These are phyloP conservation scores for Penicillium egyptiacum DNA, from an alignment of 495 filamentous ascomycete species.

Conservation along the genomic window DNA sequence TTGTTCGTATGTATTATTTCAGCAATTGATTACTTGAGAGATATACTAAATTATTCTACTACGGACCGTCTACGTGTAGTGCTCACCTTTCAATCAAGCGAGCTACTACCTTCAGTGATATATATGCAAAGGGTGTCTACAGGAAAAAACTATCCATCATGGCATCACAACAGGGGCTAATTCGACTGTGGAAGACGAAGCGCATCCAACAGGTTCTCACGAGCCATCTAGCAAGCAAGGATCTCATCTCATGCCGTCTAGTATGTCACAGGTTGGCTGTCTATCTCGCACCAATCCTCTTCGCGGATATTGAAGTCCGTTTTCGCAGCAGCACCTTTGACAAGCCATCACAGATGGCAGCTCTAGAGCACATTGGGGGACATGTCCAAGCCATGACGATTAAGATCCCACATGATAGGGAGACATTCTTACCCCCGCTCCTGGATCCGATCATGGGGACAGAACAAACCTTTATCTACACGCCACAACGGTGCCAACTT, in stretches of 20 bases:
- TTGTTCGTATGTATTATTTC: not conserved
- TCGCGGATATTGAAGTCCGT: conserved; percentile 46
- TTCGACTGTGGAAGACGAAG: conserved; percentile 51
- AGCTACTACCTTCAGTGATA: not conserved
- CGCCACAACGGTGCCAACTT: conserved; percentile 52
- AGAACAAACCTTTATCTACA: conserved; percentile 72
- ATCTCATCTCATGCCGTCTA: conserved; percentile 49
- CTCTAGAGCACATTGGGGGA: conserved; percentile 68
- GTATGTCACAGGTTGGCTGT: conserved; percentile 53
- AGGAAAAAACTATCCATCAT: not conserved
- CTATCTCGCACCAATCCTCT: conserved; percentile 49
- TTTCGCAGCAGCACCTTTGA: conserved; percentile 73
- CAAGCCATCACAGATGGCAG: conserved; percentile 62
- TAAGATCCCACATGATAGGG: conserved; percentile 62
- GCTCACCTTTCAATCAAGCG: not conserved
- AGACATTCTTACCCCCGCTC: conserved; percentile 75
- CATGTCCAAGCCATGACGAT: conserved; percentile 71
- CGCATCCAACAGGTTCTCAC: conserved; percentile 44
- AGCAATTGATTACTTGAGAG: not conserved
- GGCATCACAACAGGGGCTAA: conserved; percentile 27
- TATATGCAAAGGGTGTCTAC: not conserved
- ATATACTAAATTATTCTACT: not conserved
- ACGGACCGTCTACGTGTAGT: not conserved
- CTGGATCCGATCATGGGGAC: conserved; percentile 68
- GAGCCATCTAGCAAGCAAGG: conserved; percentile 36